Conservation (phyloP, 192 early-diverging fungal species). For the Phlyctochytrium arcticum region DNA sequence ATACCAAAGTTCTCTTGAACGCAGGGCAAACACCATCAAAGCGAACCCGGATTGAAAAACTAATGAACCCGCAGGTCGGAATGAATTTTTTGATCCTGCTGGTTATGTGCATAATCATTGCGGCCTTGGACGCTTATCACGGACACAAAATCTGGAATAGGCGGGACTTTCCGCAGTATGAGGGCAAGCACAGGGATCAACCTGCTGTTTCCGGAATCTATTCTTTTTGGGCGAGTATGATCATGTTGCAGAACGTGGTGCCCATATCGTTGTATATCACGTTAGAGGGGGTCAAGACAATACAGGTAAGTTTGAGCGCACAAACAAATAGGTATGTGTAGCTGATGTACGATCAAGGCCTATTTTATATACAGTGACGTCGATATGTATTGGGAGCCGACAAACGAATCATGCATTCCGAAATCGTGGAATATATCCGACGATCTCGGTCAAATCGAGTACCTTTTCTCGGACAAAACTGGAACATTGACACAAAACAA, state of each 20-base stretch:
- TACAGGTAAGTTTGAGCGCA: conserved; percentile 53
- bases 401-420: conserved; percentile 74
- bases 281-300: conserved; percentile 84
- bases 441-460: conserved; percentile 92
- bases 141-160: neutral
- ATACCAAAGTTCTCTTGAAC: conserved; percentile 90
- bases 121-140: conserved; percentile 14
- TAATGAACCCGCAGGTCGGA: conserved; percentile 76
- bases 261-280: conserved; percentile 93
- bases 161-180: conserved; percentile 2
- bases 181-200: neutral
- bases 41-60: conserved; percentile 75
- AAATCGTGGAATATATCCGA: conserved; percentile 86
- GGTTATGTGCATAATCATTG: conserved; percentile 67
- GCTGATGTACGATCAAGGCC: conserved; percentile 51
- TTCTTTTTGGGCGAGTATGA: conserved; percentile 57
- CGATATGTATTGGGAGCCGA: conserved; percentile 79
- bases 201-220: conserved; percentile 14
- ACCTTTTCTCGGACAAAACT: conserved; percentile 95
- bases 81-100: conserved; percentile 52
- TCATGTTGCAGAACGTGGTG: conserved; percentile 91
- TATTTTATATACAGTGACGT: conserved; percentile 88
- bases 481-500: conserved; percentile 95
- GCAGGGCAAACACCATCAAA: conserved; percentile 85
- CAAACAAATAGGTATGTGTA: neutral